Evolutionary conservation across 1,139 yeast species (phyloP).

Genomic region (Debaryomyces nepalensis): DNA sequence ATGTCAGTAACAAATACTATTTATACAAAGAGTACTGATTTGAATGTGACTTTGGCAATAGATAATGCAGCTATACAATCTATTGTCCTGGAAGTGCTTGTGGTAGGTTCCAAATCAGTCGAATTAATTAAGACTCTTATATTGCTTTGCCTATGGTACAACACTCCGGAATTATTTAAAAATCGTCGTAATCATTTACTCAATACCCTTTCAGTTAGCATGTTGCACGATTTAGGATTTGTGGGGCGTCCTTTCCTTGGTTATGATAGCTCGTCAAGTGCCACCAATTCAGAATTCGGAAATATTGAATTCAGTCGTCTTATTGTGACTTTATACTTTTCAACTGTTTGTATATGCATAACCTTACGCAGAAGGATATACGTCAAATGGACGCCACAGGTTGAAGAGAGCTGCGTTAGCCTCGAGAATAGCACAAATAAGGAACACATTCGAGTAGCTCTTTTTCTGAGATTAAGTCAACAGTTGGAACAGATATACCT

Average conservation of each 20-base stretch:
- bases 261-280: constrained; percentile 39
- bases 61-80: constrained; percentile 65
- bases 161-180: constrained; percentile 79
- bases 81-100: constrained; percentile 64
- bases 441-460: constrained; percentile 49
- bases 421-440: constrained; percentile 44
- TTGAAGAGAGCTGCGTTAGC: constrained; percentile 62
- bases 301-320: constrained; percentile 47
- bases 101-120: constrained; percentile 71
- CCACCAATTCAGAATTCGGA: constrained; percentile 19
- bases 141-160: constrained; percentile 76
- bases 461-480: constrained; percentile 62
- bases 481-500: constrained; percentile 67
- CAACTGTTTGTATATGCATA: constrained; percentile 56
- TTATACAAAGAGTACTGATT: constrained; percentile 33
- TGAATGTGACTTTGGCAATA: constrained; percentile 41
- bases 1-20: constrained; percentile 64
- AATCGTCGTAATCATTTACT: constrained; percentile 78
- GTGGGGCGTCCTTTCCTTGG: constrained; percentile 49
- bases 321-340: constrained; percentile 52
- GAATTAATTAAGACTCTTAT: constrained; percentile 69
- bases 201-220: constrained; percentile 65
- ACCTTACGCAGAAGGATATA: constrained; percentile 57
- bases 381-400: constrained; percentile 62
- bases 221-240: constrained; percentile 78